phyloP scores from a whole-genome alignment of 805 yeast genomes.

The Monosporozyma unispora region DNA sequence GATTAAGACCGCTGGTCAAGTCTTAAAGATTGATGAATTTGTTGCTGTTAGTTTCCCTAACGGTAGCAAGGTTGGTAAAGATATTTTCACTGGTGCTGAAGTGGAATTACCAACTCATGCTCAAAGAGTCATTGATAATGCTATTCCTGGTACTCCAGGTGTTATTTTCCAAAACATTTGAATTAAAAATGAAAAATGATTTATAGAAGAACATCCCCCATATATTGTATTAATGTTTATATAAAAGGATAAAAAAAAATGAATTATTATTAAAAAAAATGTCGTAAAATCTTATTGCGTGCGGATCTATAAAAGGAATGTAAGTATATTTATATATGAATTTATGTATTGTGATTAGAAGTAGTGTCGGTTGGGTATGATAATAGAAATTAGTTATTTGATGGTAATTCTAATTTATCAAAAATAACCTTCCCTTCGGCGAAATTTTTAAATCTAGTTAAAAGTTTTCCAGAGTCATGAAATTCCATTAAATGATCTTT shows the following conservation, averaged over 20 bases:
- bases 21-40: constrained; percentile 45
- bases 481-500: constrained; percentile 7
- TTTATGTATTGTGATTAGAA: background rate
- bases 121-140: constrained; percentile 65
- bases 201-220: background rate
- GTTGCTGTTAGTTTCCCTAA: constrained; percentile 54
- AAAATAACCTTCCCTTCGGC: constrained; percentile 17
- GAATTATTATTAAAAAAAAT: no score
- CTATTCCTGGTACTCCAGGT: constrained; percentile 93
- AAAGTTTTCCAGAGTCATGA: constrained; percentile 13
- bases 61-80: constrained; percentile 55
- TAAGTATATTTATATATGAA: no score
- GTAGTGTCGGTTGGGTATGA: background rate
- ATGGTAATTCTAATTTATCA: constrained; percentile 17
- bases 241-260: background rate
- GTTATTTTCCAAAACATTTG: constrained; percentile 60
- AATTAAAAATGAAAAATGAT: background rate
- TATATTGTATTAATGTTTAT: background rate
- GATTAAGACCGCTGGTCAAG: constrained; percentile 57
- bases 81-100: constrained; percentile 59
- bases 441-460: constrained; percentile 13
- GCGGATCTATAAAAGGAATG: background rate
- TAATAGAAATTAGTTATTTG: constrained; percentile 14
- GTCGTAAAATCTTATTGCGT: no score
- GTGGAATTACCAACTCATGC: constrained; percentile 47